Evolutionary conservation across 23 red algal genomes (phyloP).

Genomic region (Agarophyton chilense): DNA sequence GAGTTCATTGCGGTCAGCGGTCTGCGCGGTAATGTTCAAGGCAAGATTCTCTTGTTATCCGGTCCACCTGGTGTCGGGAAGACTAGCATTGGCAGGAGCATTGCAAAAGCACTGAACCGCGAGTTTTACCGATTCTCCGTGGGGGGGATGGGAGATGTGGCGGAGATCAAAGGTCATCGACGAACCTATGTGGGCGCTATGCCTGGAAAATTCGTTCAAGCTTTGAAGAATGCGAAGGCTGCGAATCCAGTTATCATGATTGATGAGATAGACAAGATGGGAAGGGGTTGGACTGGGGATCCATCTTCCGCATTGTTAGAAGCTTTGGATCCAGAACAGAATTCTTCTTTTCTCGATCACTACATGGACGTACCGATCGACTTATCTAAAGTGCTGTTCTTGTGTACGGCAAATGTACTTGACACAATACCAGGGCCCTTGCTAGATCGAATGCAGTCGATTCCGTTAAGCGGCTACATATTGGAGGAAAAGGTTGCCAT

Average conservation of each 20-base stretch:
- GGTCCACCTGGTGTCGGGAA: constrained; percentile 96
- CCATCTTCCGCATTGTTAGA: constrained; percentile 92
- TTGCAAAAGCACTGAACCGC: constrained; percentile 89
- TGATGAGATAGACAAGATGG: constrained; percentile 99
- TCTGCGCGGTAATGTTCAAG: constrained; percentile 79
- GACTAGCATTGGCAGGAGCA: constrained; percentile 86
- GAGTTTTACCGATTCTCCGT: constrained; percentile 98
- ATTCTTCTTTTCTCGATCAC: constrained; percentile 91
- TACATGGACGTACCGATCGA: constrained; percentile 96
- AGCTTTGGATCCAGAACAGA: constrained; percentile 95
- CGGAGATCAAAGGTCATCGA: constrained; percentile 97
- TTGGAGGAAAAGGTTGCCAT: constrained; percentile 97
- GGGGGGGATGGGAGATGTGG: constrained; percentile 95
- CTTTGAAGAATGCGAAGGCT: constrained; percentile 87
- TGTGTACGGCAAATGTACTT: constrained; percentile 91
- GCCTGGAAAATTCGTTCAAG: constrained; percentile 96
- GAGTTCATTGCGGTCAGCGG: constrained; percentile 96
- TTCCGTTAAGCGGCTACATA: constrained; percentile 91
- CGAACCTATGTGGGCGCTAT: constrained; percentile 98
- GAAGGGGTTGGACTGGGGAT: constrained; percentile 87
- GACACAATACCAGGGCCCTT: constrained; percentile 93
- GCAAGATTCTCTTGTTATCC: constrained; percentile 96
- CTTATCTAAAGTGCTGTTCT: constrained; percentile 89
- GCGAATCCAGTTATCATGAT: constrained; percentile 95
- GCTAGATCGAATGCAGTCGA: constrained; percentile 96